A percentile compares a stretch with the other conserved stretches of the same genome.
Conservation (phyloP, 441 rosid species). For the Lepidium campestre region DNA sequence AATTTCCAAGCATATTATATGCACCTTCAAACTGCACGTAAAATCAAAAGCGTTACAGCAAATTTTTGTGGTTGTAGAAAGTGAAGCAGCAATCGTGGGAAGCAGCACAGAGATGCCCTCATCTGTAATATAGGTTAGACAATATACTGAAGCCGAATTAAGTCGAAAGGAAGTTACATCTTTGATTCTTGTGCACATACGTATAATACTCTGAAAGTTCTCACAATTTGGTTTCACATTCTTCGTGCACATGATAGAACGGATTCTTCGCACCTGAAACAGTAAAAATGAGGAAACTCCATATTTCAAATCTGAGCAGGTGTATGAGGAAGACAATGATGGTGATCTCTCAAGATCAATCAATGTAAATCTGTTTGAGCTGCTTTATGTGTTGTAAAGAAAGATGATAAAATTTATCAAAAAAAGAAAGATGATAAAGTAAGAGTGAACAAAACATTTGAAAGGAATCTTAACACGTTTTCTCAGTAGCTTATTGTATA, state of each 20-base stretch:
- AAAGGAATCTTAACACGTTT: not conserved
- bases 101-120: not conserved
- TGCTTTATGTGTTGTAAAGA: not conserved
- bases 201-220: constrained; percentile 65
- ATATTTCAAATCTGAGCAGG: not conserved
- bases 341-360: constrained; percentile 1
- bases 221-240: constrained; percentile 56
- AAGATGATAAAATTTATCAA: not conserved
- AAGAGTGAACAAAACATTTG: not conserved
- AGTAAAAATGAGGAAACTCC: not conserved
- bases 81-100: not conserved
- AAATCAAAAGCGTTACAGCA: not conserved
- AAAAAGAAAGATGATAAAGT: not conserved
- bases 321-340: not conserved
- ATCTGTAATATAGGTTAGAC: not conserved
- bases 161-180: constrained; percentile 53
- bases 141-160: not conserved
- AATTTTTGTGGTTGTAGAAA: not conserved
- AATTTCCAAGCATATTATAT: constrained; percentile 53
- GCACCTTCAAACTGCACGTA: constrained; percentile 69
- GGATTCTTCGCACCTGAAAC: constrained; percentile 61
- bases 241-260: constrained; percentile 45
- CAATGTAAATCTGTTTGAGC: not conserved
- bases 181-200: constrained; percentile 59
- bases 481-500: not conserved